phyloP scores from a whole-genome alignment of 2,329 filamentous ascomycete genomes.

The Pseudonectria foliicola region DNA sequence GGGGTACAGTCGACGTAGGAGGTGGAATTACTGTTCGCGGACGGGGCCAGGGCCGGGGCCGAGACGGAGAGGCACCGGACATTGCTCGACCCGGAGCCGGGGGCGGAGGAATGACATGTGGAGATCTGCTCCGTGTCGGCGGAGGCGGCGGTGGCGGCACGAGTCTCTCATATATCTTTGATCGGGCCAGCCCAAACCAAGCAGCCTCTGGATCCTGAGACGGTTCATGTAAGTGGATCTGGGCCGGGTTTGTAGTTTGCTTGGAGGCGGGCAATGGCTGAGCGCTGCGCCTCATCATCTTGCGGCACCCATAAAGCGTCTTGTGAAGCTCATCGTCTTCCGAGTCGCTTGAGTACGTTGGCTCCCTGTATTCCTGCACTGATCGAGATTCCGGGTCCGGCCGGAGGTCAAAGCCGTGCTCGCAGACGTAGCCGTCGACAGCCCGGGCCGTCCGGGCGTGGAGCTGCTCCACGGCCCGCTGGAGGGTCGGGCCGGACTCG shows the following conservation, averaged over 20 bases:
- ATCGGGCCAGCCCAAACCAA: no score
- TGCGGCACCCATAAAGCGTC: not conserved
- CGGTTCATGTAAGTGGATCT: no score
- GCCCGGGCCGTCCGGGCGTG: constrained; percentile 32
- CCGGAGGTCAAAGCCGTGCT: constrained; percentile 26
- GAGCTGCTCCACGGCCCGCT: constrained; percentile 30
- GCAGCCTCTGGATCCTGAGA: no score
- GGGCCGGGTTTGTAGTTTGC: no score
- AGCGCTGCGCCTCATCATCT: no score
- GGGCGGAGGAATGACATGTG: not conserved
- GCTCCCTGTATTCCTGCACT: constrained; percentile 5
- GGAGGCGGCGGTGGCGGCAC: no score
- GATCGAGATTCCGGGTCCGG: constrained; percentile 13
- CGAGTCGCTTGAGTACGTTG: constrained; percentile 15
- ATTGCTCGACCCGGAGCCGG: not conserved
- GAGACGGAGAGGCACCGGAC: not conserved
- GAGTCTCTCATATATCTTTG: no score
- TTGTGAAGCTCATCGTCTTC: constrained; percentile 4
- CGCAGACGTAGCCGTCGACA: constrained; percentile 23
- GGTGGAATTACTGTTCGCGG: not conserved
- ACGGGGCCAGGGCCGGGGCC: not conserved
- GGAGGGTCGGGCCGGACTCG: constrained; percentile 22
- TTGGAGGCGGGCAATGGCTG: not conserved
- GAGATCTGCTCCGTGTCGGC: not conserved
- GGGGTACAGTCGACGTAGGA: not conserved